Evolutionary conservation across 2,329 filamentous ascomycete species (phyloP).

Genomic region (Elsinoe australis): DNA sequence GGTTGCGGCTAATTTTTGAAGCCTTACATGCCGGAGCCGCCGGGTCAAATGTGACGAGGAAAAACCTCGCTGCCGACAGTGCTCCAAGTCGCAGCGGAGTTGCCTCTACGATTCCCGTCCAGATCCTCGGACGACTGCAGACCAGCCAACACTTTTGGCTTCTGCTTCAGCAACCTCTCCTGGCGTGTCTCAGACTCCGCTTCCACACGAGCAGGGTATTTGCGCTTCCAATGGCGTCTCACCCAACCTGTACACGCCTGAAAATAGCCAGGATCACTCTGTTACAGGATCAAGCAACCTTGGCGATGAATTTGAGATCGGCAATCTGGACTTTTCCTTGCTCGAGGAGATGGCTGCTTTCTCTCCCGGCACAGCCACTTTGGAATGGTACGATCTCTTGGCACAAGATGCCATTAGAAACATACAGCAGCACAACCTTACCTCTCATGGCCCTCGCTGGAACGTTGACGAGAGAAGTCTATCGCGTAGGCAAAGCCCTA

Average conservation of each 20-base stretch:
- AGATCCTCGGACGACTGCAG: not conserved
- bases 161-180: no score
- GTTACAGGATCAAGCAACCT: not conserved
- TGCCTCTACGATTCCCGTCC: not conserved
- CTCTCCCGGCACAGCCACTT: conserved; percentile 38
- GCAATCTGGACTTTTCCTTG: not conserved
- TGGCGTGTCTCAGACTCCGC: no score
- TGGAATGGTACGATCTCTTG: conserved; percentile 44
- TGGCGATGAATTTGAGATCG: not conserved
- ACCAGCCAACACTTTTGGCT: no score
- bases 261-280: not conserved
- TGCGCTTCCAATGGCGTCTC: no score
- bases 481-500: not conserved
- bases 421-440: conserved; percentile 27
- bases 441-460: no score
- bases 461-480: not conserved
- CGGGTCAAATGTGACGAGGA: conserved; percentile 19
- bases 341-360: conserved; percentile 27
- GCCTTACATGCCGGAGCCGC: conserved; percentile 12
- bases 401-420: conserved; percentile 38
- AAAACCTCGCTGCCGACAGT: conserved; percentile 11
- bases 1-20: not conserved
- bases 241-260: not conserved
- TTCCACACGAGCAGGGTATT: no score
- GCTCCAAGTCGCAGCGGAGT: not conserved